These are phyloP conservation scores for Raddia distichophylla DNA, from an alignment of 176 grass and related monocot genomes.

Conservation along the genomic window DNA sequence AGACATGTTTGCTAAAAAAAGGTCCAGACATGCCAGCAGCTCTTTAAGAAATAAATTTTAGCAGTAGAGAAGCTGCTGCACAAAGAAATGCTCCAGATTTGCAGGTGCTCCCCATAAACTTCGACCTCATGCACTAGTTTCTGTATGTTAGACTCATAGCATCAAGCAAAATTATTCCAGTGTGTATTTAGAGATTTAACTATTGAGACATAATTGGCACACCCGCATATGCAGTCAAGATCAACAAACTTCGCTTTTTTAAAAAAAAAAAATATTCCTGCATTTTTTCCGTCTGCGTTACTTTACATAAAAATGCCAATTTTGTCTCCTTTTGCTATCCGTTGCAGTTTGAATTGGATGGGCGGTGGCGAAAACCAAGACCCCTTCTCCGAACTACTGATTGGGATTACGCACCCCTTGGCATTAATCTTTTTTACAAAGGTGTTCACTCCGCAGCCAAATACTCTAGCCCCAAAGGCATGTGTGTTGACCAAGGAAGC, in stretches of 20 bases:
- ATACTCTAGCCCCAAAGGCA: slow-evolving; percentile 32
- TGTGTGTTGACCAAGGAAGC: too few relatives aligned
- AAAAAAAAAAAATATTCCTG: neutral
- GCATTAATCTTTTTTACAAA: slow-evolving; percentile 15
- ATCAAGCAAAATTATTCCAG: neutral
- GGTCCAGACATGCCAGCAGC: neutral
- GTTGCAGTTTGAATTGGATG: slow-evolving; percentile 29
- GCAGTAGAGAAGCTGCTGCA: neutral
- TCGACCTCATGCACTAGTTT: neutral
- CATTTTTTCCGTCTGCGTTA: neutral
- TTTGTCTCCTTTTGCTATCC: neutral
- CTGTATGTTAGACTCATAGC: neutral
- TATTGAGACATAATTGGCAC: neutral
- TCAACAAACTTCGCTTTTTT: neutral
- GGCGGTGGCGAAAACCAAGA: slow-evolving; percentile 19
- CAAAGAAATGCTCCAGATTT: slow-evolving; percentile 17
- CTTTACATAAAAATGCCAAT: slow-evolving; percentile 1
- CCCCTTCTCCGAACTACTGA: slow-evolving; percentile 11
- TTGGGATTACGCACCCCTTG: slow-evolving; percentile 29
- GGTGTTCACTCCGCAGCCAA: neutral
- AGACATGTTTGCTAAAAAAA: neutral
- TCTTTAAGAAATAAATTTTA: neutral
- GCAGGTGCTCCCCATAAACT: neutral
- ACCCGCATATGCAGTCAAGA: neutral
- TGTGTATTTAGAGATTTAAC: neutral